Conservation (phyloP, 1,139 yeast genomes). For the Lodderomyces elongisporus region DNA sequence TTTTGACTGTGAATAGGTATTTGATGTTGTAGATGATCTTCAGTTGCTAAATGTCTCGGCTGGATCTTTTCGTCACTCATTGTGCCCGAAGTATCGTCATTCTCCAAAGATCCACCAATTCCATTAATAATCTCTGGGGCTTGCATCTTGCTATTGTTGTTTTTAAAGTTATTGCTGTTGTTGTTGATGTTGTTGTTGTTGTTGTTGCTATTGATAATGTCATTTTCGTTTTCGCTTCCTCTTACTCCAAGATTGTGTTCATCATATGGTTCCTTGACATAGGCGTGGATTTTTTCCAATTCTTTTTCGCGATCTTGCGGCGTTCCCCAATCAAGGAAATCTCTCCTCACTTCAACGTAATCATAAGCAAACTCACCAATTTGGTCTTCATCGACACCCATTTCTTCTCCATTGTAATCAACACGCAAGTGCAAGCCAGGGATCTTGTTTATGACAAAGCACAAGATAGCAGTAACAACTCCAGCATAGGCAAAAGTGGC, state of each 20-base stretch:
- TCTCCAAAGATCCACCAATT: neutral
- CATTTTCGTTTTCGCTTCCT: neutral
- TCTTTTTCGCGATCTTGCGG: neutral
- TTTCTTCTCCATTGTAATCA: constrained; percentile 77
- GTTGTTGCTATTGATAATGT: too few species aligned
- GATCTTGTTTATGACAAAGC: constrained; percentile 66
- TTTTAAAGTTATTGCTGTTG: neutral
- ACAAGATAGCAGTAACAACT: constrained; percentile 72
- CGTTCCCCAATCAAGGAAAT: constrained; percentile 36
- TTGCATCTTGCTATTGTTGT: neutral
- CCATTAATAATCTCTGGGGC: neutral
- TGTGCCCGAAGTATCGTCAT: neutral
- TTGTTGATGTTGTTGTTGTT: too few species aligned
- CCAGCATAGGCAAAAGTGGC: constrained; percentile 76
- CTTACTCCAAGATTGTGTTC: neutral
- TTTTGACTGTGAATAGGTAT: too few species aligned
- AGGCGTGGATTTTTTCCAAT: neutral
- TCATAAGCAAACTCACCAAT: constrained; percentile 98
- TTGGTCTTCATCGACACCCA: constrained; percentile 94
- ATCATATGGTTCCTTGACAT: neutral
- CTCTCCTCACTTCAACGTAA: constrained; percentile 94
- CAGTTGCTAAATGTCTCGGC: neutral
- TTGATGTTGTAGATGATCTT: too few species aligned
- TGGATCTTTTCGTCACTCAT: neutral
- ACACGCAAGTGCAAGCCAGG: constrained; percentile 84